Evolutionary conservation across 1,284 basidiomycete species (phyloP), one percentile per base, ranked within the genome.

Genomic region (Sporisorium reilianum): DNA sequence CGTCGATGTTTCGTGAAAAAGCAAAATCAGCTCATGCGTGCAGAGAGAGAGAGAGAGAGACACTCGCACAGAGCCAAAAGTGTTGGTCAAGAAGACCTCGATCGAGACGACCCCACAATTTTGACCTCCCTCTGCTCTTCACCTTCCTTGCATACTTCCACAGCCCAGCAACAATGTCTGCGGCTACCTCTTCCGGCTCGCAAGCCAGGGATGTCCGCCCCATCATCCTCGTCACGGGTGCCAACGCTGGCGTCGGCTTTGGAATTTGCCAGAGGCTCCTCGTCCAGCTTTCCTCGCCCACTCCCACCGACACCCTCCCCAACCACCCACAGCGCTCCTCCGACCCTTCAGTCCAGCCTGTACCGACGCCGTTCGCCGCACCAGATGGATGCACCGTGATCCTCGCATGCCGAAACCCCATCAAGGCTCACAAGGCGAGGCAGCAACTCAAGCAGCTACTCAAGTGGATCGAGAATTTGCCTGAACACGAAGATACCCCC

Each of bases 351-450:
- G 28, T 55, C 9, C 68, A 66, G n/a, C 74, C 65, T 5, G 36
- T 67, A 0, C 67, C 80, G 16, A 79, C 81, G 20, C 79, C 83
- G 4, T 85, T 81, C 52, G 64, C 78, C n/a, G 82, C 84, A 3
- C 67, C 77, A 11, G 63, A 85, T 48, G 84, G 84, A 30, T 78
- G 78, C 64, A 84, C 81, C 22, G 54, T 85, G 42, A 49, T 85
- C 42, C 76, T 85, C 7, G 84, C 84, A 14, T 84, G 82, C 54
- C 78, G 84, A 4, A 85, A 85, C 45, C 75, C 80, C 26, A 78
- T 83, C 64, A 84, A 84, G 50, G 84, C 84, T 14, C 79, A 81
- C 61, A 72, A 79, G 45, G 84, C 83, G 1, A 52, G 78, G 32
- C 53, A 56, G 26, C 69, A 80, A 40, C 78, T 85, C 25, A 50